phyloP scores from a whole-genome alignment of 228 moss, liverwort and hornwort species.

The Sphagnum magellanicum region DNA sequence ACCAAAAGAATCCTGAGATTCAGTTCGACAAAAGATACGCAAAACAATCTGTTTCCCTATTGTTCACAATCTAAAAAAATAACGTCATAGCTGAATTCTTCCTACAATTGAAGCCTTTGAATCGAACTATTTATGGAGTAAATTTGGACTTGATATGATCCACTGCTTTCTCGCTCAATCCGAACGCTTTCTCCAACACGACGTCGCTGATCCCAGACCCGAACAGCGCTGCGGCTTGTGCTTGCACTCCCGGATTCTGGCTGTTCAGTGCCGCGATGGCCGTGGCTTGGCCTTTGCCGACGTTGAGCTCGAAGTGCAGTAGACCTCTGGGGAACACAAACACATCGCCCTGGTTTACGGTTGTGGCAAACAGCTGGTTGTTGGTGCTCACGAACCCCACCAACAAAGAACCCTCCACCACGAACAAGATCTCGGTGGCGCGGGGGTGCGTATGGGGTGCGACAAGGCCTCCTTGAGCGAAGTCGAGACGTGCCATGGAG shows the following conservation, averaged over 20 bases:
- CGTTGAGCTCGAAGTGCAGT: constrained; percentile 35
- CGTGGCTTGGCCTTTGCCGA: constrained; percentile 12
- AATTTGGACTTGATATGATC: background rate
- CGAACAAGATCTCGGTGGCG: constrained; percentile 30
- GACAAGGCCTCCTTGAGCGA: constrained; percentile 32
- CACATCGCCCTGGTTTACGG: constrained; percentile 20
- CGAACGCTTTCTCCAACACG: constrained; percentile 25
- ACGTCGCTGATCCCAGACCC: constrained; percentile 20
- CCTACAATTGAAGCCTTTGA: too few relatives aligned
- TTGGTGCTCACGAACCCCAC: constrained; percentile 40
- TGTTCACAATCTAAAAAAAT: too few relatives aligned
- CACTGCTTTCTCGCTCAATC: background rate
- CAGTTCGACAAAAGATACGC: too few relatives aligned
- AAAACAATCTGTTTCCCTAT: too few relatives aligned
- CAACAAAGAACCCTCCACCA: constrained; percentile 21
- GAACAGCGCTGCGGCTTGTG: constrained; percentile 29
- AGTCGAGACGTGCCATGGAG: constrained; percentile 40
- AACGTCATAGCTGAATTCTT: too few relatives aligned
- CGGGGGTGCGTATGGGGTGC: constrained; percentile 37
- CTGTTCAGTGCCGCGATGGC: constrained; percentile 45
- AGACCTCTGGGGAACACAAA: constrained; percentile 29
- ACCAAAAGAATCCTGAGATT: too few relatives aligned
- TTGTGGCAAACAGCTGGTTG: constrained; percentile 18
- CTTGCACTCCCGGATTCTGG: constrained; percentile 32
- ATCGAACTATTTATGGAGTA: too few relatives aligned